Conservation (phyloP, 805 yeast species). For the Pichia scutulata region DNA sequence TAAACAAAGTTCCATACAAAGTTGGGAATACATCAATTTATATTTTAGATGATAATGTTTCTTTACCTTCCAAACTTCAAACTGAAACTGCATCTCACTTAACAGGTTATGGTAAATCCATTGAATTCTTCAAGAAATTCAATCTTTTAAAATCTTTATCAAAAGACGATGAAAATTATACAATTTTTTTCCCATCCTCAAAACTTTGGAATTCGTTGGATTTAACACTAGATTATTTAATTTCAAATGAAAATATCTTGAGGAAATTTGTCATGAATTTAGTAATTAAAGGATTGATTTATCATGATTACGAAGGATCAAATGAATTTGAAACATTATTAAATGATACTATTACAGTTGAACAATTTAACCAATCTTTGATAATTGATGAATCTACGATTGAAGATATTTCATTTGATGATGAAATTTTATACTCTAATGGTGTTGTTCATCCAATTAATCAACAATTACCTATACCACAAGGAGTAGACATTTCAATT, state of each 20-base stretch:
- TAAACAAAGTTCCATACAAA: constrained; percentile 30
- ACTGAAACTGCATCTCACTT: constrained; percentile 53
- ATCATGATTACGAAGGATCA: constrained; percentile 47
- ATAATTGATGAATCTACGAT: constrained; percentile 15
- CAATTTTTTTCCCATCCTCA: constrained; percentile 72
- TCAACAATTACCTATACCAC: constrained; percentile 49
- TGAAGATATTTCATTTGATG: constrained; percentile 33
- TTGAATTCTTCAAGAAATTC: constrained; percentile 47
- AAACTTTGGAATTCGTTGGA: constrained; percentile 62
- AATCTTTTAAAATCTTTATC: constrained; percentile 42
- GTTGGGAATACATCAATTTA: constrained; percentile 66
- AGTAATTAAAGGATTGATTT: constrained; percentile 56
- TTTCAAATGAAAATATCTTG: constrained; percentile 43
- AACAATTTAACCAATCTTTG: background rate
- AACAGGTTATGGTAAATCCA: constrained; percentile 55
- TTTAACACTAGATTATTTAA: constrained; percentile 51
- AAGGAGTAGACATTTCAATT: constrained; percentile 42
- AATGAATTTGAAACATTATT: constrained; percentile 14
- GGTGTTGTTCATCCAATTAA: constrained; percentile 70
- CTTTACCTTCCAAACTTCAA: constrained; percentile 57
- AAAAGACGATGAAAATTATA: constrained; percentile 54
- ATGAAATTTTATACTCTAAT: constrained; percentile 69
- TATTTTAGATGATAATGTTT: constrained; percentile 49
- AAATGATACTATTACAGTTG: constrained; percentile 1
- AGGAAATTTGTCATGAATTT: constrained; percentile 46